These are phyloP conservation scores for Plectosphaerella cucumerina DNA, from an alignment of 2,329 filamentous ascomycete species.

Conservation along the genomic window DNA sequence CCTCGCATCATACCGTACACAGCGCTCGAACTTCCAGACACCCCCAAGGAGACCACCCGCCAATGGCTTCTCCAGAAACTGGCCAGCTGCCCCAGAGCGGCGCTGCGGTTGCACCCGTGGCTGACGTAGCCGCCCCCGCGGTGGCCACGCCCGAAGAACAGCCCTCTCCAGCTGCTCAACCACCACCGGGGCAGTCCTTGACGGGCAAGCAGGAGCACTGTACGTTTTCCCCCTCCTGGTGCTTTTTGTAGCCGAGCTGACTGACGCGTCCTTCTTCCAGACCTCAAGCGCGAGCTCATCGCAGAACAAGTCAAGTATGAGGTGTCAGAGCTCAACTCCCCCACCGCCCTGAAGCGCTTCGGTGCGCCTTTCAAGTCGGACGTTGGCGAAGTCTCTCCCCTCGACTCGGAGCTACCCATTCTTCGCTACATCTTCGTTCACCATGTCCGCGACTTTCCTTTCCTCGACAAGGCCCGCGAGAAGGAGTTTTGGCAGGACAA, in stretches of 20 bases:
- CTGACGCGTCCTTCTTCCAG: slow-evolving; percentile 38
- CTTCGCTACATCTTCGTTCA: slow-evolving; percentile 96
- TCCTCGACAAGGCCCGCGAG: slow-evolving; percentile 92
- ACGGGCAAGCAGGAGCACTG: slow-evolving; percentile 99
- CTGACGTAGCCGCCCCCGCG: slow-evolving; percentile 12
- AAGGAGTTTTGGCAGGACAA: slow-evolving; percentile 99
- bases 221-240: slow-evolving; percentile 36
- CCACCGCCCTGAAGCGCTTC: slow-evolving; percentile 90
- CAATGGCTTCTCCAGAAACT: slow-evolving; percentile 12
- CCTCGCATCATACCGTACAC: background rate
- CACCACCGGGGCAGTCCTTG: slow-evolving; percentile 47
- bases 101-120: slow-evolving; percentile 8
- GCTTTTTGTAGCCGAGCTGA: background rate
- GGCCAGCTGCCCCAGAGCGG: slow-evolving; percentile 12
- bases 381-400: slow-evolving; percentile 84
- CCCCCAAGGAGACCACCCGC: background rate
- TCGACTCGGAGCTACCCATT: slow-evolving; percentile 91
- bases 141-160: slow-evolving; percentile 18
- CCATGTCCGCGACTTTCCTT: slow-evolving; percentile 96
- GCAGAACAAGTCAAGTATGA: slow-evolving; percentile 85
- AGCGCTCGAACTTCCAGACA: background rate
- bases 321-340: slow-evolving; percentile 88
- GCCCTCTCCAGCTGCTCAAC: slow-evolving; percentile 10
- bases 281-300: slow-evolving; percentile 94
- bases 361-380: slow-evolving; percentile 93